These are phyloP conservation scores for Yamadazyma paraphyllophila DNA, from an alignment of 805 yeast species.

Conservation along the genomic window DNA sequence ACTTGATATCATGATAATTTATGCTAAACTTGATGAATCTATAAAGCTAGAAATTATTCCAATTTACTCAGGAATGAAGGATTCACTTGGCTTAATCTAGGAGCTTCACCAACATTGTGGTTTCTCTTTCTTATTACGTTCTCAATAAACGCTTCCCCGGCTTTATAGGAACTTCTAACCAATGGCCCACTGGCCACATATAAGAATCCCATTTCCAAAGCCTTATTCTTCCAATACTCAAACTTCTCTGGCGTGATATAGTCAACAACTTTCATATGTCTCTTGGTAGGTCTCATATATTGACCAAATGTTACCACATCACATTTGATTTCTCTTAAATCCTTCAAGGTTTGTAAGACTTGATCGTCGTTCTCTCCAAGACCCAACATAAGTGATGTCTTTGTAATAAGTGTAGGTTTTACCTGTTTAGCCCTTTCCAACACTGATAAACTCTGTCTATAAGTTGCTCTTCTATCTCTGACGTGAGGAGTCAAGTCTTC, in stretches of 20 bases:
- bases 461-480: slow-evolving; percentile 95
- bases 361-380: slow-evolving; percentile 96
- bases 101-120: slow-evolving; percentile 46
- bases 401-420: slow-evolving; percentile 75
- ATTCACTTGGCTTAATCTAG: slow-evolving; percentile 26
- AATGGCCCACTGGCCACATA: slow-evolving; percentile 98
- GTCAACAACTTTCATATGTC: slow-evolving; percentile 98
- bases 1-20: no score
- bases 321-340: slow-evolving; percentile 71
- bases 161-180: slow-evolving; percentile 94
- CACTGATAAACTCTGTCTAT: slow-evolving; percentile 80
- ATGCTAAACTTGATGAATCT: no score
- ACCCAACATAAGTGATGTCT: slow-evolving; percentile 95
- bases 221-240: slow-evolving; percentile 86
- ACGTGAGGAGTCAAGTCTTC: slow-evolving; percentile 92
- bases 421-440: slow-evolving; percentile 76
- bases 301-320: slow-evolving; percentile 99
- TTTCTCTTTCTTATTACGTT: slow-evolving; percentile 80
- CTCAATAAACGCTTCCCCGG: slow-evolving; percentile 97
- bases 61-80: neutral
- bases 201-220: slow-evolving; percentile 85
- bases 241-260: slow-evolving; percentile 92
- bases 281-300: slow-evolving; percentile 97
- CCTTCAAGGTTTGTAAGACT: slow-evolving; percentile 67
- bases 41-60: no score